phyloP scores from a whole-genome alignment of 2,329 filamentous ascomycete species.

The Verticillium tricorpus region DNA sequence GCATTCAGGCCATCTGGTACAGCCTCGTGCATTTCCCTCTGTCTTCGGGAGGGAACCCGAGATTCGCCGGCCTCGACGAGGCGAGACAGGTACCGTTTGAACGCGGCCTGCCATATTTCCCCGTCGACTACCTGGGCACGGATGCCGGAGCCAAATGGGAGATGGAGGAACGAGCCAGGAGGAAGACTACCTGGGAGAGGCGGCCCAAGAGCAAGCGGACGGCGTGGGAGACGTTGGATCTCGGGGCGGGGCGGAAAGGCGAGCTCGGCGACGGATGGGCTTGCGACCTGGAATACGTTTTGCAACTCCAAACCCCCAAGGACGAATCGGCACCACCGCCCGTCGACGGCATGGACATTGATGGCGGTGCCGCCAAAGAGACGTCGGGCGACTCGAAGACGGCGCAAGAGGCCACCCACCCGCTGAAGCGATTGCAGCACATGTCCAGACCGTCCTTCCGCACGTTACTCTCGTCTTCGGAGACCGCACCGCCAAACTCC shows the following conservation, averaged over 20 bases:
- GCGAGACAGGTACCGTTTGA: constrained; percentile 79
- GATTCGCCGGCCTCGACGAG: constrained; percentile 79
- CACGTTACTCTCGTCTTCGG: constrained; percentile 16
- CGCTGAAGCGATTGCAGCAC: constrained; percentile 9
- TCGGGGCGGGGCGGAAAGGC: constrained; percentile 70
- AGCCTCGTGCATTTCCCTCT: constrained; percentile 77
- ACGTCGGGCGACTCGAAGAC: constrained; percentile 12
- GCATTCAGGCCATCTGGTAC: constrained; percentile 81
- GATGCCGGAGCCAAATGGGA: constrained; percentile 78
- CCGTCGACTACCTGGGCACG: constrained; percentile 77
- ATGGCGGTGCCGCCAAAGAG: constrained; percentile 10
- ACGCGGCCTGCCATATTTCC: constrained; percentile 74
- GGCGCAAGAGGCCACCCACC: constrained; percentile 7
- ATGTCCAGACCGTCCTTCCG: constrained; percentile 23
- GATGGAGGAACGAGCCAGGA: constrained; percentile 53
- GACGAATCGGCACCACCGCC: constrained; percentile 5
- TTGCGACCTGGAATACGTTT: constrained; percentile 77
- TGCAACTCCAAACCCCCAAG: constrained; percentile 29
- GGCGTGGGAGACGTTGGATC: constrained; percentile 68
- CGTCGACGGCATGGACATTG: constrained; percentile 9
- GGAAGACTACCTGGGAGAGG: constrained; percentile 65
- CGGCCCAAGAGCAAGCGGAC: constrained; percentile 78
- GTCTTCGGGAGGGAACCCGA: constrained; percentile 72
- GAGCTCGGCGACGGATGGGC: constrained; percentile 79
- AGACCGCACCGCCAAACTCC: constrained; percentile 22